Percentiles rank a stretch among this genome's conserved stretches.
Evolutionary conservation across 1,284 basidiomycete genomes (phyloP).

Genomic region (Boletus sp.): DNA sequence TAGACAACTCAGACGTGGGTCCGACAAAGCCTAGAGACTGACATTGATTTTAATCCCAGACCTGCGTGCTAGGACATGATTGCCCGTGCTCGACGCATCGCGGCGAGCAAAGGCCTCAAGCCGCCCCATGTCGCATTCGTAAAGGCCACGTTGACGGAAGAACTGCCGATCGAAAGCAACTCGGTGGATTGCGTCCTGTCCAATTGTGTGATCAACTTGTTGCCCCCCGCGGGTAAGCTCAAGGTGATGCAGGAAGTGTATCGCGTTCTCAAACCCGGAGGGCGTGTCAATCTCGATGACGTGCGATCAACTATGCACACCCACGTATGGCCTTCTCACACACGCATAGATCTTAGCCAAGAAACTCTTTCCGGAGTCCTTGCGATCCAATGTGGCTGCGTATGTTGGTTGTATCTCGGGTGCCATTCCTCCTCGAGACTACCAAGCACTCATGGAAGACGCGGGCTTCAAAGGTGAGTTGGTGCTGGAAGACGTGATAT

Average conservation of each 20-base stretch:
- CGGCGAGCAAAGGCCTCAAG: conserved; percentile 35
- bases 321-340: background rate
- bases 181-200: conserved; percentile 51
- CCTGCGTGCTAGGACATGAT: conserved; percentile 43
- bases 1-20: conserved; percentile 46
- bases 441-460: conserved; percentile 33
- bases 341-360: conserved; percentile 42
- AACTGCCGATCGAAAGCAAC: conserved; percentile 43
- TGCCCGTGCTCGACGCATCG: conserved; percentile 43
- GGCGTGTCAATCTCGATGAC: conserved; percentile 40
- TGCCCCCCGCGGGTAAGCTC: conserved; percentile 40
- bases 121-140: conserved; percentile 48
- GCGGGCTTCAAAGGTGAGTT: conserved; percentile 42
- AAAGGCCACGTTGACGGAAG: conserved; percentile 38
- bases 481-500: background rate
- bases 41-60: background rate
- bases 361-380: conserved; percentile 37
- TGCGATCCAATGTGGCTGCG: conserved; percentile 38
- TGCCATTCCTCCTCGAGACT: conserved; percentile 38
- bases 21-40: background rate
- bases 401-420: conserved; percentile 46
- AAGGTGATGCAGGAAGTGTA: conserved; percentile 41
- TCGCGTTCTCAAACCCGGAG: conserved; percentile 48
- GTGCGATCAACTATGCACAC: conserved; percentile 2
- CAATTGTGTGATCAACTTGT: conserved; percentile 52